Evolutionary conservation across 371 early-diverging fungal genomes (phyloP).

Genomic region (Mortierella sp.): DNA sequence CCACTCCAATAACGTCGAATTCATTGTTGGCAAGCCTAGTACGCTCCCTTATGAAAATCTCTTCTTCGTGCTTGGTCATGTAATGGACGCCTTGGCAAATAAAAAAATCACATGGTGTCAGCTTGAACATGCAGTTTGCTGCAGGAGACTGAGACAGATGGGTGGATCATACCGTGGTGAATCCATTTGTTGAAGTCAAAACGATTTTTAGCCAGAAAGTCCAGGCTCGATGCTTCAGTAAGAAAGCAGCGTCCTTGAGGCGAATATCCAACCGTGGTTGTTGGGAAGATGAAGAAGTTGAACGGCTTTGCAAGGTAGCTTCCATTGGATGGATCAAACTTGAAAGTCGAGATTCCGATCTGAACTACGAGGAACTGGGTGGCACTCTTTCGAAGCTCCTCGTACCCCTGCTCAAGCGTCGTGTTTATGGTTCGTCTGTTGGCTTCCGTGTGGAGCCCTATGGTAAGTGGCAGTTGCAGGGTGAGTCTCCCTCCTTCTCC

Average conservation of each 20-base stretch:
- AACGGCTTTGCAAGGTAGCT: constrained; percentile 84
- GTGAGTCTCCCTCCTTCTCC: too few species aligned
- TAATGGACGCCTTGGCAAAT: constrained; percentile 73
- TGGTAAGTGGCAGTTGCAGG: not conserved
- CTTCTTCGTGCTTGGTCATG: constrained; percentile 72
- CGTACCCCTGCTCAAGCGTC: constrained; percentile 43
- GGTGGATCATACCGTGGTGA: constrained; percentile 56
- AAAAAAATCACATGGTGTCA: too few species aligned
- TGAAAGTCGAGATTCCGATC: constrained; percentile 85
- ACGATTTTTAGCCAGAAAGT: constrained; percentile 78
- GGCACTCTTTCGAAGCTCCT: constrained; percentile 44
- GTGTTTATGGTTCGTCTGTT: constrained; percentile 26
- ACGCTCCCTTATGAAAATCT: constrained; percentile 59
- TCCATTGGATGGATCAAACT: constrained; percentile 66
- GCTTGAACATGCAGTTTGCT: too few species aligned
- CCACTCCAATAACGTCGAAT: constrained; percentile 70
- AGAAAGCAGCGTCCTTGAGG: constrained; percentile 73
- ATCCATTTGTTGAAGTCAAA: constrained; percentile 89
- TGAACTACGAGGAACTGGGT: constrained; percentile 62
- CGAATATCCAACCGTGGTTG: constrained; percentile 61
- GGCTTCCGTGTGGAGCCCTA: constrained; percentile 45
- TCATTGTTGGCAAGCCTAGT: constrained; percentile 57
- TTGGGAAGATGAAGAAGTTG: constrained; percentile 91
- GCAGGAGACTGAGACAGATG: too few species aligned
- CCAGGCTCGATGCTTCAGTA: constrained; percentile 77